Evolutionary conservation across 2,329 filamentous ascomycete genomes (phyloP).

Genomic region (Gyromitra esculenta): DNA sequence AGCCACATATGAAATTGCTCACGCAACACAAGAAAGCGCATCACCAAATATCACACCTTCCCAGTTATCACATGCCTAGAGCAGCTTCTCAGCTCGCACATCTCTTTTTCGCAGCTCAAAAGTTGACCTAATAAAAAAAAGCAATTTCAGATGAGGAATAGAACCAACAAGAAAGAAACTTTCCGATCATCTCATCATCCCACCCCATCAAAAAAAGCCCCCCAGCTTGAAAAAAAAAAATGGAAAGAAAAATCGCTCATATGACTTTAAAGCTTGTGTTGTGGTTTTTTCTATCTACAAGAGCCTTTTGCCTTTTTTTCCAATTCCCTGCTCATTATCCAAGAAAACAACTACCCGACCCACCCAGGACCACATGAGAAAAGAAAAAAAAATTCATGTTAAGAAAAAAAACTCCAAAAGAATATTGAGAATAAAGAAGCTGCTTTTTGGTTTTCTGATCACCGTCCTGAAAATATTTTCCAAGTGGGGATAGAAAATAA

Average conservation of each 20-base stretch:
- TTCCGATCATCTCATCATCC: background rate
- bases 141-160: slow-evolving; percentile 9
- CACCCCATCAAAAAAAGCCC: background rate
- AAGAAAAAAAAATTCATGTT: slow-evolving; percentile 21
- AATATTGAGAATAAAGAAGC: slow-evolving; percentile 14
- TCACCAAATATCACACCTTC: slow-evolving; percentile 15
- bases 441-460: slow-evolving; percentile 22
- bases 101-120: background rate
- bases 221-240: background rate
- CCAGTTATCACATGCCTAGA: background rate
- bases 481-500: slow-evolving; percentile 24
- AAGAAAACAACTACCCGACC: slow-evolving; percentile 1
- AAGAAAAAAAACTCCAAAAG: slow-evolving; percentile 37
- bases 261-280: background rate
- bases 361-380: background rate
- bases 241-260: slow-evolving; percentile 21
- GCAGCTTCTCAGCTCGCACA: background rate
- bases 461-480: slow-evolving; percentile 8
- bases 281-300: slow-evolving; percentile 24
- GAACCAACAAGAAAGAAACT: background rate
- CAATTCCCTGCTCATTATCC: slow-evolving; percentile 2
- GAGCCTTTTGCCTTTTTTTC: slow-evolving; percentile 4
- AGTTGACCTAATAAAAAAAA: background rate
- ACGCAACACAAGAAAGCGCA: background rate
- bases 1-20: background rate